Evolutionary conservation across 768 basidiomycete genomes (phyloP).

Genomic region (Rhodotorula paludigena): DNA sequence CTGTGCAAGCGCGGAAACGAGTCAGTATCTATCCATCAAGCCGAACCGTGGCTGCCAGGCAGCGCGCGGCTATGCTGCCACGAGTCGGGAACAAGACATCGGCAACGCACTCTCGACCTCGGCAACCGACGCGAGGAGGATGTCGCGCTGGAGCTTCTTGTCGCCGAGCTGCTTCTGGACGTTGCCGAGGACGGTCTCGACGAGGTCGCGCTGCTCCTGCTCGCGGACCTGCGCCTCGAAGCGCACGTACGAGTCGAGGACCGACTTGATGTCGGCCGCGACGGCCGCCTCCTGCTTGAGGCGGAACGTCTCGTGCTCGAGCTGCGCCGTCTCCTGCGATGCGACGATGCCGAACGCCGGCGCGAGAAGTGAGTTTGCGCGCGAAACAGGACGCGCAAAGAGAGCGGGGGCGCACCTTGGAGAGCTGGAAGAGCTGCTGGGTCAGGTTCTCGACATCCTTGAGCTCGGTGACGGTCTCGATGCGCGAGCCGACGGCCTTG

Average conservation of each 20-base stretch:
- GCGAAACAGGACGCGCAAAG: too few relatives aligned
- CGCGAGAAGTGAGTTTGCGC: background rate
- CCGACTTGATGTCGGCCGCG: constrained; percentile 81
- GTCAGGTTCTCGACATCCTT: constrained; percentile 93
- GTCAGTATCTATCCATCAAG: background rate
- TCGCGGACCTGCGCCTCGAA: constrained; percentile 96
- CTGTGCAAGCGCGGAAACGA: constrained; percentile 50
- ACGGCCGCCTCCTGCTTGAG: constrained; percentile 83
- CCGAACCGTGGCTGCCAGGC: too few relatives aligned
- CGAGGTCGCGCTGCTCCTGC: constrained; percentile 87
- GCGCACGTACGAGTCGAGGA: constrained; percentile 96
- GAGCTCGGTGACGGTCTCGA: constrained; percentile 83
- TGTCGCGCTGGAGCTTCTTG: constrained; percentile 81
- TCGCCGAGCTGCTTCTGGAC: constrained; percentile 77
- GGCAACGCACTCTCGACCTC: constrained; percentile 84
- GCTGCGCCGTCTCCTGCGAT: constrained; percentile 78
- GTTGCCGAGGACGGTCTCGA: constrained; percentile 79
- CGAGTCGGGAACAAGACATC: constrained; percentile 57
- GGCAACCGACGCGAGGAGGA: constrained; percentile 68
- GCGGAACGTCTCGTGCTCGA: constrained; percentile 84
- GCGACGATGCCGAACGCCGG: background rate
- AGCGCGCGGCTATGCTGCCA: too few relatives aligned
- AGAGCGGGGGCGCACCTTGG: constrained; percentile 60
- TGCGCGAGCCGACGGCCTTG: constrained; percentile 85
- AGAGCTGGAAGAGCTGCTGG: constrained; percentile 79